Conservation (phyloP, 1,284 basidiomycete genomes). For the Xerocomus alliaceus region DNA sequence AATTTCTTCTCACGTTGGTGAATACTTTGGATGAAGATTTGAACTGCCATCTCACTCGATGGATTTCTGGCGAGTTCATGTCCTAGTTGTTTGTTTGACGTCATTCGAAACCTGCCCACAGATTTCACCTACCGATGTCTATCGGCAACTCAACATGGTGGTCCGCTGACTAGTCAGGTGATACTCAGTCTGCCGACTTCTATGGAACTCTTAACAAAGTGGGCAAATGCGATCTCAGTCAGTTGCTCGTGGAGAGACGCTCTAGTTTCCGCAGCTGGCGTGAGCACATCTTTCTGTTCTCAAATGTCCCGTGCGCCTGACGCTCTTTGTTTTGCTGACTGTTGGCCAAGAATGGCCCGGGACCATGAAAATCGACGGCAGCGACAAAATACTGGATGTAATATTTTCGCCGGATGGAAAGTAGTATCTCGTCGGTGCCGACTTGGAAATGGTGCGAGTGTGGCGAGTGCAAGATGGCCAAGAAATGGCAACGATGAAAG, state of each 20-base stretch:
- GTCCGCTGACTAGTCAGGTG: neutral
- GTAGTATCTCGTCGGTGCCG: neutral
- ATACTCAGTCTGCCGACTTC: neutral
- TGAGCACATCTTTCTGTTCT: neutral
- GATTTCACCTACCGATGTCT: neutral
- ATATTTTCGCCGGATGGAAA: neutral
- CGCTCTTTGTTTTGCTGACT: neutral
- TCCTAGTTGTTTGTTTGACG: neutral
- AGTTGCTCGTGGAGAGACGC: neutral
- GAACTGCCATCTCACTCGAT: neutral
- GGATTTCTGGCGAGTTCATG: neutral
- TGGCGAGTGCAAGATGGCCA: neutral
- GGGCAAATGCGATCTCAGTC: neutral
- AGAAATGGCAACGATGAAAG: neutral
- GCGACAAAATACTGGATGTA: no score
- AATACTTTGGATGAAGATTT: neutral
- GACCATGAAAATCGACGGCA: neutral
- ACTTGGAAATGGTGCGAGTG: neutral
- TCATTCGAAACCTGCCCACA: neutral
- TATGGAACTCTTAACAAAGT: neutral
- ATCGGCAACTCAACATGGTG: neutral
- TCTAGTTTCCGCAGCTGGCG: neutral
- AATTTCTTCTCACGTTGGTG: neutral
- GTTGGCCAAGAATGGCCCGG: neutral
- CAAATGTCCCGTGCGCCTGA: neutral